Percentiles rank a stretch among this genome's conserved stretches.
Evolutionary conservation across 768 basidiomycete species (phyloP).

Genomic region (Coprinopsis strossmayeri): DNA sequence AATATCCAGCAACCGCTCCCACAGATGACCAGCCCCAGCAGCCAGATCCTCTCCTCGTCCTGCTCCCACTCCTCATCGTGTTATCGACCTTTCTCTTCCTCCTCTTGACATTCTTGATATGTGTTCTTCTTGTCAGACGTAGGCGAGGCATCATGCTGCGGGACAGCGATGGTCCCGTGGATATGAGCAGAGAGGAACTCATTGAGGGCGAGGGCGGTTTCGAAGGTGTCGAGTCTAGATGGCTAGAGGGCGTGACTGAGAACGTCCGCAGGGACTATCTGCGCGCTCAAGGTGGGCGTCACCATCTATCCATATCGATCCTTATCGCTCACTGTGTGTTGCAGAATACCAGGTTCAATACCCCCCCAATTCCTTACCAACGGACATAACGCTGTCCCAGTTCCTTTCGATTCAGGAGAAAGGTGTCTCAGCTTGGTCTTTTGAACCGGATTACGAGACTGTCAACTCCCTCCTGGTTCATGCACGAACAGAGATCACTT

Average conservation of each 20-base stretch:
- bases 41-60: constrained; percentile 71
- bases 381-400: constrained; percentile 97
- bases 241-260: constrained; percentile 83
- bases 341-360: constrained; percentile 81
- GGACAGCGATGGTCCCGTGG: constrained; percentile 88
- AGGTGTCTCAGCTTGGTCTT: constrained; percentile 98
- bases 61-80: constrained; percentile 91
- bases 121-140: constrained; percentile 76
- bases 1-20: constrained; percentile 17
- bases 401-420: constrained; percentile 99
- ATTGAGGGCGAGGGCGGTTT: constrained; percentile 91
- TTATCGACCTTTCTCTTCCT: constrained; percentile 90
- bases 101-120: constrained; percentile 85
- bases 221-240: constrained; percentile 85
- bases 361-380: constrained; percentile 92
- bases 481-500: constrained; percentile 94
- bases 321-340: constrained; percentile 2
- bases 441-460: constrained; percentile 97
- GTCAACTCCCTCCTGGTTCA: constrained; percentile 90
- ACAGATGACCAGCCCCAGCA: constrained; percentile 21
- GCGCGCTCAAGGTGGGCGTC: constrained; percentile 74
- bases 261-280: constrained; percentile 61
- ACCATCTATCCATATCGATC: background rate
- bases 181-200: constrained; percentile 88
- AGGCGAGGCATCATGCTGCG: constrained; percentile 72